These are phyloP conservation scores for Eucalyptus curtisii DNA, from an alignment of 345 rosid genomes.

Conservation along the genomic window DNA sequence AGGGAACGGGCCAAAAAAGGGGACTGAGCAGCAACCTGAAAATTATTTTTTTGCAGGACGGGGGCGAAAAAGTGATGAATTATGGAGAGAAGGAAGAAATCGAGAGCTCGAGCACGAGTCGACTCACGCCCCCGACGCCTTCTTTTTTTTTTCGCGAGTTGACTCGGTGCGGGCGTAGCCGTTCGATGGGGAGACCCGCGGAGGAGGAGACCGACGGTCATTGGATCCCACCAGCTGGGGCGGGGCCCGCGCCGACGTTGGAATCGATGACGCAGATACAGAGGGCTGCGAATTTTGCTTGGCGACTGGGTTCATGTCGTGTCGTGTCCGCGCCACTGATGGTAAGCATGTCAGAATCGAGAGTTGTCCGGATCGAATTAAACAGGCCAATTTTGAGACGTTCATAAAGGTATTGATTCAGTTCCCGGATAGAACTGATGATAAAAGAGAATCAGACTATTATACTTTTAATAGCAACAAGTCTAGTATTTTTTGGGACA, in stretches of 20 bases:
- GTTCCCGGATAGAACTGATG: too few relatives aligned
- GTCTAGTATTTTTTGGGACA: too few relatives aligned
- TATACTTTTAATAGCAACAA: too few relatives aligned
- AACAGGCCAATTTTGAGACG: too few relatives aligned
- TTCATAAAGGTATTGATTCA: too few relatives aligned
- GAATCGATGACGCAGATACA: background rate
- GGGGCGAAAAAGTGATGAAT: background rate
- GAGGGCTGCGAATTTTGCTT: background rate
- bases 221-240: background rate
- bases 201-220: background rate
- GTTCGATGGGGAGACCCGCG: background rate
- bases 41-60: background rate
- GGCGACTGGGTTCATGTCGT: background rate
- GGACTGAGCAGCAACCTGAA: background rate
- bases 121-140: background rate
- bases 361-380: too few relatives aligned
- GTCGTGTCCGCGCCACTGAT: background rate
- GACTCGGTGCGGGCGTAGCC: background rate
- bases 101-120: background rate
- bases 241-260: background rate
- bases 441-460: too few relatives aligned
- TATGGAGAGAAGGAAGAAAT: background rate
- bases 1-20: background rate
- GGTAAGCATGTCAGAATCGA: too few relatives aligned
- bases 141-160: background rate